Base-by-base conservation (phyloP, 2,329 filamentous ascomycete species). In the Trichoderma sp. region DNA sequence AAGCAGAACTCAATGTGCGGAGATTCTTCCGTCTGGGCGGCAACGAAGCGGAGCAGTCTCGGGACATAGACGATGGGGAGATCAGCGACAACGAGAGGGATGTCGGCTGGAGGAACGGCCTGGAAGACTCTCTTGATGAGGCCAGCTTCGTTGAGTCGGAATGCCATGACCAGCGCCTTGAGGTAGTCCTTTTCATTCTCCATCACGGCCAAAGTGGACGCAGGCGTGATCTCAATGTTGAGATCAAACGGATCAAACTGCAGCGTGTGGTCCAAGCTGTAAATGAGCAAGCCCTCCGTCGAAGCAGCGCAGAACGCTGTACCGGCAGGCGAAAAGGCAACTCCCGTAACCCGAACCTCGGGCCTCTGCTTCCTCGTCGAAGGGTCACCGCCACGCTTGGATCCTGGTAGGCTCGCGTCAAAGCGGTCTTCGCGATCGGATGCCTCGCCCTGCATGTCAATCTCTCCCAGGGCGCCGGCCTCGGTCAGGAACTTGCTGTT, bases 171-270 rank as follows among this genome's bases (percentile, higher is more conserved):
- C 6, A 99, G 85, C 1, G 96, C 95, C 82, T 96, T 97, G 74
- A 98, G 88, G 81, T 93, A 97, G 78, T 97, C 93, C 73, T 88
- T 88, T 70, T 94, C 90, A 55, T 82, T 84, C 71, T 91, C 86
- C 36, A 92, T 84, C 11, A 91, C 88, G 4, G 87, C 83, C 0
- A 98, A 86, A 0, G 94, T 96, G 3, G 92, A 94, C 2, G 93
- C 91, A 0, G 95, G 95, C 5, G 96, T 99, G 75, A 99, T 93
- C 74, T 93, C 93, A 78, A 98, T 92, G 81, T 97, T 95, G 17
- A 99, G 90, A 79, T 99, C 96, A 78, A 98, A 97, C 0, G 96
- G 96, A 79, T 99, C 96, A 78, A 99, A 99, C 73, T 94, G 88
- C 32, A 96, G 87, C 6, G 90, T 87, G 53, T 90, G 91, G 79